Base-by-base conservation (phyloP, 2,329 filamentous ascomycete genomes). In the Onygena corvina region DNA sequence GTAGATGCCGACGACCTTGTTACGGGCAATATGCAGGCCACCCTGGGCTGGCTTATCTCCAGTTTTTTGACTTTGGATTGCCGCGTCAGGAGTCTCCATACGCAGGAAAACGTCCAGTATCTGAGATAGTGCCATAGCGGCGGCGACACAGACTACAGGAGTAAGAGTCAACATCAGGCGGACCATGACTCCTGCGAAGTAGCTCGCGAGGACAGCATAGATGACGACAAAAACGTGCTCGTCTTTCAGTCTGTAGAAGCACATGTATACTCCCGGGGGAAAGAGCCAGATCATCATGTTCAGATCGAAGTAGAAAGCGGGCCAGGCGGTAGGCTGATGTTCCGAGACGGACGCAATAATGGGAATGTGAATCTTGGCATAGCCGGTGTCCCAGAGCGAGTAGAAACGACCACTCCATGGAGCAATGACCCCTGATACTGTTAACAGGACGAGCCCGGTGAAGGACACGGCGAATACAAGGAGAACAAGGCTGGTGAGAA, bases 341-440 rank as follows among this genome's bases (percentile, higher is more conserved):
- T 98, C 92, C 1, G 92, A 98, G 42, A 98, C 92, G n/a, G 92
- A 98, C 2, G 92, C 92, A 66, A 98, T 98, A 64, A 98, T 98
- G 53, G 92, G 92, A 64, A 98, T 98, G 64, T 98, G 92, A 56
- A 96, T 93, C 76, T 98, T 98, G 61, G 92, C 92, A 64, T 98
- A 98, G 60, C 87, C 84, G 4, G 92, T 98, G 66, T 98, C 93
- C 88, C 90, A 98, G 27, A 98, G 80, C 18, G 93, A 98, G 74
- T 98, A 98, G 77, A 98, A 98, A 60, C 92, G 89, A 55, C 92
- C 92, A 60, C 86, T 88, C 92, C 92, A 98, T 14, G 93, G 92
- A 18, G 93, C 92, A 67, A 98, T 92, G 57, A 92, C 84, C 53
- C 92, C 92, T 14, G 86, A 79, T 16, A 89, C 81, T 5, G 90